Evolutionary conservation across 768 basidiomycete species (phyloP).

Genomic region (Neoboletus magnificus): DNA sequence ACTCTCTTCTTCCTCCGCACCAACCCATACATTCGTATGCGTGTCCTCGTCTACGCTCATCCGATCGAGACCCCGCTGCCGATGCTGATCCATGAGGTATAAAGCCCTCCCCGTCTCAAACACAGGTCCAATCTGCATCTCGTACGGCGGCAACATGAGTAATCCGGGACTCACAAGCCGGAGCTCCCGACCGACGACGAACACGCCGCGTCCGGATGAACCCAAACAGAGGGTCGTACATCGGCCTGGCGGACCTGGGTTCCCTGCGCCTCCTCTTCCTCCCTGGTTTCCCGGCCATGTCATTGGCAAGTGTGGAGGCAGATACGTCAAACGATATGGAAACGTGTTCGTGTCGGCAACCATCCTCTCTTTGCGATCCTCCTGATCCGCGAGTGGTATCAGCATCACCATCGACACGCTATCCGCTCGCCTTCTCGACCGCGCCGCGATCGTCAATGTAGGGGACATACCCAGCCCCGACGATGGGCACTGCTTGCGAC

Average conservation of each 20-base stretch:
- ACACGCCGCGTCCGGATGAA: constrained; percentile 29
- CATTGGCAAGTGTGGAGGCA: constrained; percentile 6
- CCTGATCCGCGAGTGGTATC: constrained; percentile 16
- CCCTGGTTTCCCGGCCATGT: neutral
- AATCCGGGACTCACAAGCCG: constrained; percentile 23
- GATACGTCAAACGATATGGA: constrained; percentile 18
- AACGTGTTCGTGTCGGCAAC: constrained; percentile 5
- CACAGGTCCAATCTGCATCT: constrained; percentile 28
- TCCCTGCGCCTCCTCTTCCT: neutral
- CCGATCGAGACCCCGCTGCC: neutral
- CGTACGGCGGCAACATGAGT: constrained; percentile 26
- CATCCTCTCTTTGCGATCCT: neutral
- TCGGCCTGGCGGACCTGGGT: neutral
- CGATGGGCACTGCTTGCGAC: neutral
- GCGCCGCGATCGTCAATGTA: constrained; percentile 27
- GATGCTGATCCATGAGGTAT: constrained; percentile 11
- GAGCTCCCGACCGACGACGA: constrained; percentile 22
- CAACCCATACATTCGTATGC: neutral
- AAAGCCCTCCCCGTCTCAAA: constrained; percentile 24
- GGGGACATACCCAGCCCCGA: neutral
- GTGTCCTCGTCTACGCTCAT: neutral
- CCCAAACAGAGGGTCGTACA: constrained; percentile 24
- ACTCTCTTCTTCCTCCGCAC: neutral
- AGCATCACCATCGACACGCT: constrained; percentile 25
- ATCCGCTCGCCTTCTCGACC: constrained; percentile 8